Conservation (phyloP, 2,329 filamentous ascomycete species). For the Botrytis elliptica region DNA sequence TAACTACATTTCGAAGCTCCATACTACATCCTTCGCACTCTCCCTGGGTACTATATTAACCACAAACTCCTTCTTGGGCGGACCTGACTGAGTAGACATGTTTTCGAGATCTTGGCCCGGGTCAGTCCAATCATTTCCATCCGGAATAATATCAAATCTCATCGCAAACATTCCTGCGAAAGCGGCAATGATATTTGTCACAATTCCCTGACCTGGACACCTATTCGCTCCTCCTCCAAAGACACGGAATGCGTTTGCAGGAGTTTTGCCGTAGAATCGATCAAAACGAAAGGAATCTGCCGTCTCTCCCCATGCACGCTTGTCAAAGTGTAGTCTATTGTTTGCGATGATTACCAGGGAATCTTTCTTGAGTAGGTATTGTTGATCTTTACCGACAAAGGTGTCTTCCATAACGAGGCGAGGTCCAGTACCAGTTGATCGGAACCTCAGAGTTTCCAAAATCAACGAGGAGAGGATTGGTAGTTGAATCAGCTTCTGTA, state of each 20-base stretch:
- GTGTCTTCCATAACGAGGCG: constrained; percentile 15
- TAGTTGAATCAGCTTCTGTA: not conserved
- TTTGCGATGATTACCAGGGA: constrained; percentile 14
- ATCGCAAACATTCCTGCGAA: constrained; percentile 9
- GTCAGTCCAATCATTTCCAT: constrained; percentile 7
- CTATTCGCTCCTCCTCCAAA: constrained; percentile 18
- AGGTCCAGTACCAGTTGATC: constrained; percentile 3
- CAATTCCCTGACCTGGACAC: constrained; percentile 10
- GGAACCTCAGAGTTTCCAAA: constrained; percentile 8
- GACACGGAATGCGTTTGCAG: constrained; percentile 9
- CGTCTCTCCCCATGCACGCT: constrained; percentile 6
- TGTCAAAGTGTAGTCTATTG: constrained; percentile 13
- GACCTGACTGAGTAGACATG: constrained; percentile 6
- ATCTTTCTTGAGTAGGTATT: constrained; percentile 17
- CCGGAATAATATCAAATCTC: constrained; percentile 9
- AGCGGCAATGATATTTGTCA: not conserved
- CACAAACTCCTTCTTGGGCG: not conserved
- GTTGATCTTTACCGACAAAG: constrained; percentile 12
- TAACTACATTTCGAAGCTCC: constrained; percentile 16
- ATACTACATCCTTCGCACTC: not conserved
- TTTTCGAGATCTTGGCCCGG: constrained; percentile 4
- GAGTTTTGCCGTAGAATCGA: not conserved
- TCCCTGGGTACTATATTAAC: constrained; percentile 9
- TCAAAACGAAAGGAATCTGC: constrained; percentile 1
- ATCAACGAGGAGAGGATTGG: not conserved